These are phyloP conservation scores for Arabidopsis lyrata DNA, from an alignment of 441 rosid species.

Conservation along the genomic window DNA sequence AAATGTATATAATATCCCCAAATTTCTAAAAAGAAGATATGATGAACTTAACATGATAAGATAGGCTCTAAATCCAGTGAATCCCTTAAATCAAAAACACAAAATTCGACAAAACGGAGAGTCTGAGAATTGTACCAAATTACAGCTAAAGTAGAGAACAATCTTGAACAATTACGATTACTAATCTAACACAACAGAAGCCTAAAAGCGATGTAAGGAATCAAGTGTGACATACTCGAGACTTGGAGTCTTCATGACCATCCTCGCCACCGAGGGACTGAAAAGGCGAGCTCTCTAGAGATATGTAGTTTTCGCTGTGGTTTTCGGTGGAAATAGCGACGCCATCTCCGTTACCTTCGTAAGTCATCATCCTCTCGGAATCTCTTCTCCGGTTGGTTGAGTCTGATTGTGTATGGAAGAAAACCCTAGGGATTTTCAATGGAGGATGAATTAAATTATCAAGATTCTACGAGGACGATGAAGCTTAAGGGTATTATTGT, in stretches of 20 bases:
- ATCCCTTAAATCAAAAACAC: background rate
- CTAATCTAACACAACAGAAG: background rate
- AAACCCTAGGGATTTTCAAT: constrained; percentile 37
- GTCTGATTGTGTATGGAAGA: constrained; percentile 7
- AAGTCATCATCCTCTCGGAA: constrained; percentile 40
- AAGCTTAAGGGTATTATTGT: constrained; percentile 24
- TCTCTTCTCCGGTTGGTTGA: constrained; percentile 22
- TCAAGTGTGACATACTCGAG: constrained; percentile 55
- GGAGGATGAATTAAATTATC: background rate
- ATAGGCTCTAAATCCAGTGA: background rate
- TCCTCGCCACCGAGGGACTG: constrained; percentile 51
- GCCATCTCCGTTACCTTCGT: constrained; percentile 70
- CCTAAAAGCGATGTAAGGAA: background rate
- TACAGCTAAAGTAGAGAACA: constrained; percentile 1
- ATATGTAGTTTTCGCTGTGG: constrained; percentile 52
- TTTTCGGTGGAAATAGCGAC: constrained; percentile 14
- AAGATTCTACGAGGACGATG: constrained; percentile 24
- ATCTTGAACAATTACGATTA: background rate
- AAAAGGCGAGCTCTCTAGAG: constrained; percentile 52
- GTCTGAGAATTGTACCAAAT: background rate
- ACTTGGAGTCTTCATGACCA: constrained; percentile 64
- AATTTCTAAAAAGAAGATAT: background rate
- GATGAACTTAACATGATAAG: background rate
- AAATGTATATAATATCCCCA: background rate
- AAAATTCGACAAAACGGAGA: background rate